phyloP scores from a whole-genome alignment of 805 yeast species.

The Ogataea methylovora region DNA sequence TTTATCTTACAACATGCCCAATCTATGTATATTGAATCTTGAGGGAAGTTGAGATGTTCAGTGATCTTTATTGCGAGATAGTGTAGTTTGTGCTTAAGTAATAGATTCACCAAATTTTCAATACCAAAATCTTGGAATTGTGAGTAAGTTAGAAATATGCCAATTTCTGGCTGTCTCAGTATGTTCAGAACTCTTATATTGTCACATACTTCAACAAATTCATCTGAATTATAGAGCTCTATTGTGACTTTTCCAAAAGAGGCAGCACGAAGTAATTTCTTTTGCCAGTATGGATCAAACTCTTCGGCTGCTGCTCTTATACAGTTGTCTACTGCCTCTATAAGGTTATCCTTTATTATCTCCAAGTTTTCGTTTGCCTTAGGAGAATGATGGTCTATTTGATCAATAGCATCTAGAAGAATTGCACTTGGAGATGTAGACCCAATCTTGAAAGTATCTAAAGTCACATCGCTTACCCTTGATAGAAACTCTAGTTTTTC shows the following conservation, averaged over 20 bases:
- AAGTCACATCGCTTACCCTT: slow-evolving; percentile 50
- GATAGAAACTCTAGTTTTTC: slow-evolving; percentile 53
- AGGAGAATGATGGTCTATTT: slow-evolving; percentile 61
- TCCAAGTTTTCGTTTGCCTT: slow-evolving; percentile 73
- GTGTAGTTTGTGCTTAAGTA: slow-evolving; percentile 54
- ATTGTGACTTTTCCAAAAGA: slow-evolving; percentile 72
- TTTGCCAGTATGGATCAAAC: slow-evolving; percentile 73
- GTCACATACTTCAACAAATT: slow-evolving; percentile 57
- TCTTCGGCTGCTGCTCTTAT: slow-evolving; percentile 72
- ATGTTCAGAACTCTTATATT: slow-evolving; percentile 62
- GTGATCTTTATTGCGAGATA: slow-evolving; percentile 57
- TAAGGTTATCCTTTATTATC: slow-evolving; percentile 39
- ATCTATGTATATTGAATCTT: slow-evolving; percentile 49
- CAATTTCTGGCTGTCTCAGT: slow-evolving; percentile 56
- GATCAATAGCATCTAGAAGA: slow-evolving; percentile 67
- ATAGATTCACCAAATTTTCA: slow-evolving; percentile 45
- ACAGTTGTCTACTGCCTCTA: slow-evolving; percentile 62
- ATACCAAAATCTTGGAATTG: slow-evolving; percentile 49
- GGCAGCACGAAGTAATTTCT: slow-evolving; percentile 70
- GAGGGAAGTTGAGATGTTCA: slow-evolving; percentile 37
- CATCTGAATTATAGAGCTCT: slow-evolving; percentile 47
- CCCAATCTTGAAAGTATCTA: slow-evolving; percentile 70
- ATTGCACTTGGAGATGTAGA: slow-evolving; percentile 80
- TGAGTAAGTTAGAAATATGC: slow-evolving; percentile 54
- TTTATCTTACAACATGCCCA: slow-evolving; percentile 79